Conservation (phyloP, 768 basidiomycete genomes). For the Dentipellis sp. region DNA sequence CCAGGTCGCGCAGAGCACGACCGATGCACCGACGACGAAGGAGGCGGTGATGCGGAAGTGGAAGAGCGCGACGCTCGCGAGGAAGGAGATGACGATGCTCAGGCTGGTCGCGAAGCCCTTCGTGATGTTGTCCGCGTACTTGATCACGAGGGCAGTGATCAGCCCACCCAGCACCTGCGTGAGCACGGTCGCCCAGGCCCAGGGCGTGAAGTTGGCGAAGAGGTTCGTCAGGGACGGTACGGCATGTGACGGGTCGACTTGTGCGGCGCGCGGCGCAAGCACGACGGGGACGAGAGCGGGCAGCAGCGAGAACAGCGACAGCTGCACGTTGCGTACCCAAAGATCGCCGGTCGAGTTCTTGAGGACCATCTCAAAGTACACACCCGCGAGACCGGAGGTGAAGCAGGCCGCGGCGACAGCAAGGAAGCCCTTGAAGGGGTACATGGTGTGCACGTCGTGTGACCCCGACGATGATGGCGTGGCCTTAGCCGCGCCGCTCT, state of each 20-base stretch:
- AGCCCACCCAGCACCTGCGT: conserved; percentile 90
- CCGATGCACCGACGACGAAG: conserved; percentile 74
- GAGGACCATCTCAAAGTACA: conserved; percentile 97
- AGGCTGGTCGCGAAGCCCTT: conserved; percentile 95
- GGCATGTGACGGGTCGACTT: conserved; percentile 19
- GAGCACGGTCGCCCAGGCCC: conserved; percentile 87
- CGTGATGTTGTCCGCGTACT: conserved; percentile 85
- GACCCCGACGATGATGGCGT: neutral
- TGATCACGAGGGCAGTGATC: conserved; percentile 89
- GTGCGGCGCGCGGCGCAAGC: conserved; percentile 32
- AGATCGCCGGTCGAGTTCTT: conserved; percentile 85
- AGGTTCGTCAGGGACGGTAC: conserved; percentile 35
- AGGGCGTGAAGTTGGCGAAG: conserved; percentile 79
- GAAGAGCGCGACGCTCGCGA: conserved; percentile 86
- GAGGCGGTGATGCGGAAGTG: conserved; percentile 79
- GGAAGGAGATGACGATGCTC: conserved; percentile 90
- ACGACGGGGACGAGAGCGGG: conserved; percentile 79
- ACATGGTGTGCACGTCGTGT: conserved; percentile 47
- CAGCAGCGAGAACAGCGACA: conserved; percentile 87
- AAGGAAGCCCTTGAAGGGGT: conserved; percentile 75
- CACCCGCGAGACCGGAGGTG: conserved; percentile 92
- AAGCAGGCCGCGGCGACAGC: conserved; percentile 90
- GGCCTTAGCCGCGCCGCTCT: conserved; percentile 17
- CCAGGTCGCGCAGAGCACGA: conserved; percentile 86
- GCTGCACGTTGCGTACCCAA: conserved; percentile 95